Evolutionary conservation across 1,284 basidiomycete genomes (phyloP).

Genomic region (Moniliophthora roreri): DNA sequence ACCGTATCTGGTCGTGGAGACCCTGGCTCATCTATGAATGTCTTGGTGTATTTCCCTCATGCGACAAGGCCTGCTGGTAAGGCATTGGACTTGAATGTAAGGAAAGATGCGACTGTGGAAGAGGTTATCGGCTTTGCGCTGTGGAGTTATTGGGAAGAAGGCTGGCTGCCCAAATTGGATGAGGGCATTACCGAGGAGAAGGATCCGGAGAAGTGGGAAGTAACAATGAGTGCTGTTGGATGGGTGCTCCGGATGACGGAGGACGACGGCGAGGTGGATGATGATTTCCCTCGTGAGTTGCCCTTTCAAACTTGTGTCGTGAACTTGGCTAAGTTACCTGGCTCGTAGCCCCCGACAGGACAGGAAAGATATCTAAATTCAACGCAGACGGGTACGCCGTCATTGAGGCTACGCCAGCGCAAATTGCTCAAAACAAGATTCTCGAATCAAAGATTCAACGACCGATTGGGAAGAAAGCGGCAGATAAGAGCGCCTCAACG

Average conservation of each 20-base stretch:
- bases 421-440: constrained; percentile 81
- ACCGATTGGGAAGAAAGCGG: constrained; percentile 60
- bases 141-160: constrained; percentile 90
- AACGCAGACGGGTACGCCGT: constrained; percentile 92
- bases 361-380: constrained; percentile 85
- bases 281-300: constrained; percentile 89
- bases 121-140: constrained; percentile 94
- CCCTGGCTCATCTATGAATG: constrained; percentile 53
- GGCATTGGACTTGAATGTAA: constrained; percentile 66
- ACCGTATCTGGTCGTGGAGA: constrained; percentile 76
- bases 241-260: constrained; percentile 98
- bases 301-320: constrained; percentile 1
- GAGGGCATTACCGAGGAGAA: constrained; percentile 59
- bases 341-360: constrained; percentile 85
- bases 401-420: constrained; percentile 69
- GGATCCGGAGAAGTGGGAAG: constrained; percentile 62
- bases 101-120: constrained; percentile 90
- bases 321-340: constrained; percentile 8
- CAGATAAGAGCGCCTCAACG: constrained; percentile 16
- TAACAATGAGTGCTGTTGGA: constrained; percentile 71
- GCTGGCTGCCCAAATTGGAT: constrained; percentile 76
- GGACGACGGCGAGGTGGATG: constrained; percentile 97
- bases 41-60: constrained; percentile 89
- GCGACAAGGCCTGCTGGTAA: constrained; percentile 62
- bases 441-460: constrained; percentile 78